Evolutionary conservation across 192 early-diverging fungal genomes (phyloP).

Genomic region (Glomus cerebriforme): DNA sequence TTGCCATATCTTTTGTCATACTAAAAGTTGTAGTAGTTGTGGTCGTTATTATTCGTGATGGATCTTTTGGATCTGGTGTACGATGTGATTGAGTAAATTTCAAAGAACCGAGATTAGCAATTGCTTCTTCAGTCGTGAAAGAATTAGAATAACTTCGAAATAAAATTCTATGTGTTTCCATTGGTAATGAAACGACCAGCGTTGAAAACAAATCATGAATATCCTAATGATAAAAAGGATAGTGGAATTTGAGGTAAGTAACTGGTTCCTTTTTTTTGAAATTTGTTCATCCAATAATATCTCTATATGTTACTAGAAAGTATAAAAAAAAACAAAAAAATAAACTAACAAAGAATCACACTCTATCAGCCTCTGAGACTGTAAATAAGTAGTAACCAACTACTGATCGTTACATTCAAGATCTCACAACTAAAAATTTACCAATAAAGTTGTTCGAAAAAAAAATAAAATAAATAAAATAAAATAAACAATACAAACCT

Average conservation of each 20-base stretch:
- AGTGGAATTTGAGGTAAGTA: background rate
- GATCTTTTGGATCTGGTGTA: conserved; percentile 52
- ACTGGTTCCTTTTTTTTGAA: background rate
- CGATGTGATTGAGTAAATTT: conserved; percentile 51
- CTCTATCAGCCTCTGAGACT: too few species aligned
- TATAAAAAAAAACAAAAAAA: too few species aligned
- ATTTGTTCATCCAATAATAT: too few species aligned
- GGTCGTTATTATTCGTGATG: conserved; percentile 47
- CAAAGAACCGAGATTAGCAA: conserved; percentile 48
- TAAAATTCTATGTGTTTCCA: conserved; percentile 50
- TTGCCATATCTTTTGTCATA: conserved; percentile 59
- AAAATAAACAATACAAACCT: conserved; percentile 39
- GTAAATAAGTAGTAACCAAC: too few species aligned
- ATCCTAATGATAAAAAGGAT: conserved; percentile 37
- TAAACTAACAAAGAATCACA: too few species aligned
- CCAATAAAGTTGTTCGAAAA: background rate
- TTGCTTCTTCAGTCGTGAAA: conserved; percentile 58
- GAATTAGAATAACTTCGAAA: conserved; percentile 55
- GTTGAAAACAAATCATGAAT: conserved; percentile 61
- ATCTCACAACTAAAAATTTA: background rate
- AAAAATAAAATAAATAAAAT: background rate
- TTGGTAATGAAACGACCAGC: conserved; percentile 51
- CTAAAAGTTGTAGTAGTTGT: conserved; percentile 61
- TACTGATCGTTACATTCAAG: too few species aligned
- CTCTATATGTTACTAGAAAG: too few species aligned